A percentile compares a stretch with the other conserved stretches of the same genome.
phyloP scores from a whole-genome alignment of 2,329 filamentous ascomycete species.

The Scorias spongiosa region DNA sequence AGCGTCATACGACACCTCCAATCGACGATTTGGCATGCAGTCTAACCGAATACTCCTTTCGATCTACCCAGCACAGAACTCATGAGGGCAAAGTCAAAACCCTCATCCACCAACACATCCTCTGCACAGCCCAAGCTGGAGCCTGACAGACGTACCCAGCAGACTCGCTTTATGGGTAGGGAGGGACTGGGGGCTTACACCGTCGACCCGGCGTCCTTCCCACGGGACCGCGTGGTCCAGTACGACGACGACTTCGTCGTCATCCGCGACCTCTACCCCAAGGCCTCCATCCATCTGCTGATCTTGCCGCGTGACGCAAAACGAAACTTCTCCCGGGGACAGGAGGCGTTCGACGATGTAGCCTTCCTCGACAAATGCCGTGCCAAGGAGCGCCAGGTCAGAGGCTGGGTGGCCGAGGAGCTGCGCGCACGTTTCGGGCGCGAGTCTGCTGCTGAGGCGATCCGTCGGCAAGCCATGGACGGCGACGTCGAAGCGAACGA shows the following conservation, averaged over 20 bases:
- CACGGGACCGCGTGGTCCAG: conserved; percentile 46
- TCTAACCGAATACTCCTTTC: not conserved
- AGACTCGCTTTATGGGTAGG: not conserved
- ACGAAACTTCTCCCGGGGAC: conserved; percentile 53
- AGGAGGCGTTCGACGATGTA: conserved; percentile 57
- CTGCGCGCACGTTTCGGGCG: conserved; percentile 53
- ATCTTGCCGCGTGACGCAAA: conserved; percentile 60
- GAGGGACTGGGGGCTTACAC: conserved; percentile 52
- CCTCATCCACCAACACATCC: too few relatives aligned
- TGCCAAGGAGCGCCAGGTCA: conserved; percentile 46
- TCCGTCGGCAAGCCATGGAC: conserved; percentile 50
- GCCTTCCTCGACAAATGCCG: conserved; percentile 52
- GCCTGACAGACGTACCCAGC: not conserved
- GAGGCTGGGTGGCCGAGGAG: conserved; percentile 54
- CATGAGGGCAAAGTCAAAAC: not conserved
- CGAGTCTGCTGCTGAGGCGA: conserved; percentile 40
- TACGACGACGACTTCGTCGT: conserved; percentile 55
- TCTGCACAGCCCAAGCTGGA: not conserved
- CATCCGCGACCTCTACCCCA: conserved; percentile 75
- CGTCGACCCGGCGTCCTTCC: conserved; percentile 43
- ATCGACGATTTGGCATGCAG: not conserved
- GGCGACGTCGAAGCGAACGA: conserved; percentile 16
- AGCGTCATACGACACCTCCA: not conserved
- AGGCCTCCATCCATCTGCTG: conserved; percentile 70
- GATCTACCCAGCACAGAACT: not conserved